phyloP scores from a whole-genome alignment of 2,329 filamentous ascomycete species.

The Amauroascus verrucosus region DNA sequence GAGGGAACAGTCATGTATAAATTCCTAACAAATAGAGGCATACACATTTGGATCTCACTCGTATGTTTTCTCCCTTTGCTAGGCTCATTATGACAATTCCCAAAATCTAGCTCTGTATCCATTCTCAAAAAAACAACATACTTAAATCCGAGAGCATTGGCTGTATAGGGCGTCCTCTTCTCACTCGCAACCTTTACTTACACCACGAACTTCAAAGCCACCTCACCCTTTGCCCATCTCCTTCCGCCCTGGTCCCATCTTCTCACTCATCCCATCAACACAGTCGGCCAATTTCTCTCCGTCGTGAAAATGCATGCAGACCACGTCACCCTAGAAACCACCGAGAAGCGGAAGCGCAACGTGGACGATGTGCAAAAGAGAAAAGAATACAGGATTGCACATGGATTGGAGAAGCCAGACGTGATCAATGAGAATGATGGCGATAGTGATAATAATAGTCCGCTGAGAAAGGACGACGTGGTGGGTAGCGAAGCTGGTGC shows the following conservation, averaged over 20 bases:
- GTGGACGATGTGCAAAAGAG: conserved; percentile 84
- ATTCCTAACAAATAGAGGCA: conserved; percentile 64
- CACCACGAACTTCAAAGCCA: conserved; percentile 65
- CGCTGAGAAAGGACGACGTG: conserved; percentile 27
- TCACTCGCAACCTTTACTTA: conserved; percentile 62
- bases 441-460: conserved; percentile 23
- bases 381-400: conserved; percentile 71
- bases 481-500: conserved; percentile 23
- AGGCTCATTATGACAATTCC: too few species aligned
- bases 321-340: conserved; percentile 57
- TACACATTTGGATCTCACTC: conserved; percentile 77
- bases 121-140: too few species aligned
- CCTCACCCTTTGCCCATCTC: conserved; percentile 69
- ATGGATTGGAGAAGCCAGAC: conserved; percentile 57
- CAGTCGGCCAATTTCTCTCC: conserved; percentile 53
- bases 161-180: conserved; percentile 60
- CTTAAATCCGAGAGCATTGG: too few species aligned
- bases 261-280: conserved; percentile 58
- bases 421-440: background rate
- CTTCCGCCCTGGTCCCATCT: conserved; percentile 62
- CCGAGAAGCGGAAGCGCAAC: conserved; percentile 60
- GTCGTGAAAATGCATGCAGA: conserved; percentile 68
- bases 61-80: conserved; percentile 46
- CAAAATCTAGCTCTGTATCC: too few species aligned
- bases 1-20: conserved; percentile 71